A percentile compares a stretch with the other conserved stretches of the same genome.
These are phyloP conservation scores for Curvularia verruculosa DNA, from an alignment of 2,329 filamentous ascomycete genomes.

Conservation along the genomic window DNA sequence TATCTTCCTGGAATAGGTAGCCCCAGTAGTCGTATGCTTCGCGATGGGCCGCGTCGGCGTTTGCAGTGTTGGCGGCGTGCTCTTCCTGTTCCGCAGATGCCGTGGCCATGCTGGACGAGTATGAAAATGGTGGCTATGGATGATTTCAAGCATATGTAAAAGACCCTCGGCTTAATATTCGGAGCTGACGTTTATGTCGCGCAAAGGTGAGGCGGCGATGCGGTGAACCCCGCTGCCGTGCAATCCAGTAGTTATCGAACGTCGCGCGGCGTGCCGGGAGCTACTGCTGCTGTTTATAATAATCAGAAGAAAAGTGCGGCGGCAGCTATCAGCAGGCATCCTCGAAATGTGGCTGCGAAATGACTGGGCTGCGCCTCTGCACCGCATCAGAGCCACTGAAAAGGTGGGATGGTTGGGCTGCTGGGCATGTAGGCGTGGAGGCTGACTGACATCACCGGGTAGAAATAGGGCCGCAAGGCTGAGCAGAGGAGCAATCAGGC, in stretches of 20 bases:
- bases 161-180: constrained; percentile 21
- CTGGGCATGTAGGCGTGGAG: constrained; percentile 14
- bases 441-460: constrained; percentile 28
- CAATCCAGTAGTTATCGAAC: constrained; percentile 18
- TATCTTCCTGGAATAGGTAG: constrained; percentile 58
- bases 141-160: constrained; percentile 17
- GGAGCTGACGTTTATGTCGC: constrained; percentile 21
- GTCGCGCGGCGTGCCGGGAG: constrained; percentile 11
- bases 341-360: constrained; percentile 27
- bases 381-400: constrained; percentile 23
- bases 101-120: constrained; percentile 35
- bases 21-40: constrained; percentile 60
- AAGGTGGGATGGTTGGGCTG: constrained; percentile 22
- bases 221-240: constrained; percentile 27
- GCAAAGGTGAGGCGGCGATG: constrained; percentile 28
- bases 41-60: constrained; percentile 38
- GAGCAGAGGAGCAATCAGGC: constrained; percentile 27
- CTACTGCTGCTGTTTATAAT: constrained; percentile 21
- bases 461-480: constrained; percentile 18
- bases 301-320: constrained; percentile 9
- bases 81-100: constrained; percentile 32
- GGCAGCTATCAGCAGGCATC: constrained; percentile 20
- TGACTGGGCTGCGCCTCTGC: constrained; percentile 38
- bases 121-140: constrained; percentile 4
- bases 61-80: constrained; percentile 25